Evolutionary conservation across 2,329 filamentous ascomycete genomes (phyloP).

Genomic region (Tolypocladium ovalisporum): DNA sequence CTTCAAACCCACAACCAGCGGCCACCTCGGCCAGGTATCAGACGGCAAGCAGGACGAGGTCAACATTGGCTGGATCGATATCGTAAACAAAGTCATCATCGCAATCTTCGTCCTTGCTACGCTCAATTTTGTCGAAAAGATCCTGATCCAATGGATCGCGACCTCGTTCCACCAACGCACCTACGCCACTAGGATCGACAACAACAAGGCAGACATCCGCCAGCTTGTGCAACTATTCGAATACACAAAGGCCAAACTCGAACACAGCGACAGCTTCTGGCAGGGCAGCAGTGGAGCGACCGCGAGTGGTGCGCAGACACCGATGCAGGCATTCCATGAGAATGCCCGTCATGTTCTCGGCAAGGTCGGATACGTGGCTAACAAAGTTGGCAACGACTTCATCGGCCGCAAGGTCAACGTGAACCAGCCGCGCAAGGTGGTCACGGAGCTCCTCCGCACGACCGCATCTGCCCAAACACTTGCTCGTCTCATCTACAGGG

Average conservation of each 20-base stretch:
- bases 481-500: slow-evolving; percentile 79
- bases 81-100: slow-evolving; percentile 78
- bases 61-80: slow-evolving; percentile 57
- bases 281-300: slow-evolving; percentile 24
- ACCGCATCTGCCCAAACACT: slow-evolving; percentile 70
- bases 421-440: slow-evolving; percentile 74
- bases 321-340: slow-evolving; percentile 60
- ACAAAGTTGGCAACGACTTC: slow-evolving; percentile 81
- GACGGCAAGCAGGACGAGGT: slow-evolving; percentile 29
- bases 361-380: slow-evolving; percentile 77
- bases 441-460: slow-evolving; percentile 63
- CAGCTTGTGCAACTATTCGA: slow-evolving; percentile 47
- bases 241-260: slow-evolving; percentile 66
- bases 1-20: slow-evolving; percentile 70
- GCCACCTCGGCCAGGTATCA: slow-evolving; percentile 30
- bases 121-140: slow-evolving; percentile 83
- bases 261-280: slow-evolving; percentile 39
- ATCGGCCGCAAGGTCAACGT: slow-evolving; percentile 64
- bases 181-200: slow-evolving; percentile 80
- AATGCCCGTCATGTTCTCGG: slow-evolving; percentile 66
- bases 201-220: slow-evolving; percentile 82
- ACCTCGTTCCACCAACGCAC: slow-evolving; percentile 87
- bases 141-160: slow-evolving; percentile 89
- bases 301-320: slow-evolving; percentile 58
- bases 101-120: slow-evolving; percentile 69